Evolutionary conservation across 2,329 filamentous ascomycete species (phyloP), one percentile per base, ranked within the genome.

Genomic region (Xylariaceae sp.): DNA sequence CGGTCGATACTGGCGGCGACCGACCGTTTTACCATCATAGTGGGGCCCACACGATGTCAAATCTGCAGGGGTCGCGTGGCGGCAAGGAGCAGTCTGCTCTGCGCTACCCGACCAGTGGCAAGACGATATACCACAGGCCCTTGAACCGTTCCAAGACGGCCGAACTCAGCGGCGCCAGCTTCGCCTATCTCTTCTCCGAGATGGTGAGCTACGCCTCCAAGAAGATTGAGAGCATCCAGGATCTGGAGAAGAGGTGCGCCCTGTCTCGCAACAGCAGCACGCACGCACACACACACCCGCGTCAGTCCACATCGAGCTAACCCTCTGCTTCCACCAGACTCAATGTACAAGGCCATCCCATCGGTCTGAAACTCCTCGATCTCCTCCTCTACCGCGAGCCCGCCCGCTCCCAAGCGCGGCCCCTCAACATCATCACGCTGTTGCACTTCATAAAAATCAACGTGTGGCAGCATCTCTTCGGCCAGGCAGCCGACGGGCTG

Each of bases 71-170:
- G 51, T 66, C 72, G 58, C 73, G 77, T 58, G 69, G 69, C 55
- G 63, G 73, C 53, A 76, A 78, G 67, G 77, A 74, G 50, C 71
- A 79, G 59, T 69, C 79, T 11, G 86, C 89, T 22, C 85, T 99
- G 56, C 89, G 91, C 61, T 90, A 95, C 66, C 93, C 94, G 44
- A 89, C 89, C 51, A 96, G 86, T 71, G 90, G 91, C 75, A 97
- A 97, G 76, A 96, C 91, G 59, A 97, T 99, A 75, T 99, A 97
- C 77, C 91, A 97, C 77, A 84, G 94, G 50, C 91, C 96, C 56
- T 79, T 97, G 56, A 97, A 97, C 73, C 88, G 94, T 59, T 88
- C 86, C 63, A 89, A 90, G 70, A 90, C 89, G 63, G 83, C 89
- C 53, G 93, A 97, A 77, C 83, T 95, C 60, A 96, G 91, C 71